Evolutionary conservation across 2,329 filamentous ascomycete genomes (phyloP).

Genomic region (Pseudogymnoascus sp.): DNA sequence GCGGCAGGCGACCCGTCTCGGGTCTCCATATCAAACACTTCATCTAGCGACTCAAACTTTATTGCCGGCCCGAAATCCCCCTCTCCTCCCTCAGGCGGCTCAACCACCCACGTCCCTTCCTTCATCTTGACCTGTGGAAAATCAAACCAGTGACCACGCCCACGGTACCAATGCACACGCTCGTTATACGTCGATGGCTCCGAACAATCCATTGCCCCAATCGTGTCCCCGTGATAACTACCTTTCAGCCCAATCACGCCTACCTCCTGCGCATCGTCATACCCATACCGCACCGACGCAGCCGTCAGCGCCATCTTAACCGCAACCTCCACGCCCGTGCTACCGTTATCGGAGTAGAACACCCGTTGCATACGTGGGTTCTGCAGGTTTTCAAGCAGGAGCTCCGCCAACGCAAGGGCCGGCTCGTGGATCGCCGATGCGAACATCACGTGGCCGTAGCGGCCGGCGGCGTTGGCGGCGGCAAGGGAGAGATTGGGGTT

Average conservation of each 20-base stretch:
- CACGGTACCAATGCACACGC: slow-evolving; percentile 79
- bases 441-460: slow-evolving; percentile 87
- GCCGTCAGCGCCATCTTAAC: slow-evolving; percentile 78
- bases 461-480: slow-evolving; percentile 71
- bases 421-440: slow-evolving; percentile 72
- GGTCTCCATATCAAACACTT: slow-evolving; percentile 51
- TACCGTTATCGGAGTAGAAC: slow-evolving; percentile 79
- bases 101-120: slow-evolving; percentile 56
- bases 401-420: slow-evolving; percentile 59
- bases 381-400: slow-evolving; percentile 47
- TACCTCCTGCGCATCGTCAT: slow-evolving; percentile 48
- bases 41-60: slow-evolving; percentile 35
- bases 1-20: slow-evolving; percentile 39
- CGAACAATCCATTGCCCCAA: slow-evolving; percentile 78
- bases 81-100: slow-evolving; percentile 17
- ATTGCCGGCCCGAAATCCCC: slow-evolving; percentile 12
- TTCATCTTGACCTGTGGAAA: slow-evolving; percentile 64
- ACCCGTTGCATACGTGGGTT: slow-evolving; percentile 62
- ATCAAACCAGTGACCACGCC: slow-evolving; percentile 73
- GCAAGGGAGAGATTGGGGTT: slow-evolving; percentile 64
- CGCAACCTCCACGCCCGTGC: slow-evolving; percentile 75
- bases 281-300: slow-evolving; percentile 56
- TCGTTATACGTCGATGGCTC: slow-evolving; percentile 72
- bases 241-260: slow-evolving; percentile 68
- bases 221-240: slow-evolving; percentile 81